Conservation (phyloP, 495 filamentous ascomycete genomes). For the Margaritispora aquatica region DNA sequence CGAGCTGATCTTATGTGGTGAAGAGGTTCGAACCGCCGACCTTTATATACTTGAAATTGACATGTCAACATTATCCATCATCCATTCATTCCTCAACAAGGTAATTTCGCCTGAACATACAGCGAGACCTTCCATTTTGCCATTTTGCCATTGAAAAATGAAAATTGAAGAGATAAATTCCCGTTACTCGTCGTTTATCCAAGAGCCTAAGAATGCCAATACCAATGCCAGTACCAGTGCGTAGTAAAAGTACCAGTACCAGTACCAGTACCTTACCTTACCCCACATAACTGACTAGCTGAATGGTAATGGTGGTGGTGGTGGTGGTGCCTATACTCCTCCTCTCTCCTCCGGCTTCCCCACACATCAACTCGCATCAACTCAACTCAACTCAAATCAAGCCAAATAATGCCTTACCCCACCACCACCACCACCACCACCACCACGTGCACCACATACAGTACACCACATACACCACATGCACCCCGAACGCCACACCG, state of each 20-base stretch:
- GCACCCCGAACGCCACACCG: neutral
- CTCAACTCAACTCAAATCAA: neutral
- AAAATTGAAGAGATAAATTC: neutral
- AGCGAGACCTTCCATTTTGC: neutral
- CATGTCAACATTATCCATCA: neutral
- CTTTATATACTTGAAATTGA: neutral
- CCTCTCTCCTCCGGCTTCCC: neutral
- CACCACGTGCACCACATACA: too few relatives aligned
- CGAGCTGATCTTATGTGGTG: neutral
- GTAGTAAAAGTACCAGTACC: too few relatives aligned
- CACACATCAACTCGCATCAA: neutral
- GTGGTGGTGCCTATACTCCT: too few relatives aligned
- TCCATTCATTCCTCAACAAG: too few relatives aligned
- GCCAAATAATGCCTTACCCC: too few relatives aligned
- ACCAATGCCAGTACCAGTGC: too few relatives aligned
- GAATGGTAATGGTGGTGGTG: too few relatives aligned
- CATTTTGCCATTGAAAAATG: too few relatives aligned
- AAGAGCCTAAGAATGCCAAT: neutral
- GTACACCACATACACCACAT: neutral
- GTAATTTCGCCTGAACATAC: neutral
- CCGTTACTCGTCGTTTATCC: neutral
- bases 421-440: too few relatives aligned
- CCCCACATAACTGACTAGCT: neutral
- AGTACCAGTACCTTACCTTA: too few relatives aligned
- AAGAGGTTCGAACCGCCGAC: neutral